Evolutionary conservation across 164 flowering plant species (phyloP).

Genomic region (Umbilicus rupestris): DNA sequence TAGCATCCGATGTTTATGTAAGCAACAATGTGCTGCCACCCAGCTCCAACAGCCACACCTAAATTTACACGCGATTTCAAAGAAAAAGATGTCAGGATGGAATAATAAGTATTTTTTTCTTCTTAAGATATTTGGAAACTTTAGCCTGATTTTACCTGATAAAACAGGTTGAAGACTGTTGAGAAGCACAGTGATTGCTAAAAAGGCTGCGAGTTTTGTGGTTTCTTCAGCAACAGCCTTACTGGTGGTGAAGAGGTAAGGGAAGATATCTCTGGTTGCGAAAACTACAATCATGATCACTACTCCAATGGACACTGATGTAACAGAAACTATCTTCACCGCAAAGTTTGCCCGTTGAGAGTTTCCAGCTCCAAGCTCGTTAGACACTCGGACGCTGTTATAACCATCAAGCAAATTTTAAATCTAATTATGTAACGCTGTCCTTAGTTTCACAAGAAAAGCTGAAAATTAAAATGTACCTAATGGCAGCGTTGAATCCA

Average conservation of each 20-base stretch:
- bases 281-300: conserved; percentile 30
- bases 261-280: conserved; percentile 41
- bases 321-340: conserved; percentile 32
- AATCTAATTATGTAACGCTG: not conserved
- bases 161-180: conserved; percentile 68
- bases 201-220: conserved; percentile 35
- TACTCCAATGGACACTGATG: conserved; percentile 41
- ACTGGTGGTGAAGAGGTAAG: conserved; percentile 47
- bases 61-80: not conserved
- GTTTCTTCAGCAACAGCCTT: conserved; percentile 37
- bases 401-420: not conserved
- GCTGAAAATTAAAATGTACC: conserved; percentile 17
- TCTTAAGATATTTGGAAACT: not conserved
- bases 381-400: conserved; percentile 57
- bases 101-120: no score
- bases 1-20: conserved; percentile 53
- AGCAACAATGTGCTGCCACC: conserved; percentile 51
- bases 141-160: conserved; percentile 42
- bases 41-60: conserved; percentile 62
- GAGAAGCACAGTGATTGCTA: conserved; percentile 42
- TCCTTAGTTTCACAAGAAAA: not conserved
- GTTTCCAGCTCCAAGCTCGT: conserved; percentile 66
- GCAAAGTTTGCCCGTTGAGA: conserved; percentile 35
- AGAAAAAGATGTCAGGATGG: not conserved
- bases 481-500: conserved; percentile 70